These are phyloP conservation scores for Penicillium sp. DNA, from an alignment of 2,329 filamentous ascomycete genomes.

Conservation along the genomic window DNA sequence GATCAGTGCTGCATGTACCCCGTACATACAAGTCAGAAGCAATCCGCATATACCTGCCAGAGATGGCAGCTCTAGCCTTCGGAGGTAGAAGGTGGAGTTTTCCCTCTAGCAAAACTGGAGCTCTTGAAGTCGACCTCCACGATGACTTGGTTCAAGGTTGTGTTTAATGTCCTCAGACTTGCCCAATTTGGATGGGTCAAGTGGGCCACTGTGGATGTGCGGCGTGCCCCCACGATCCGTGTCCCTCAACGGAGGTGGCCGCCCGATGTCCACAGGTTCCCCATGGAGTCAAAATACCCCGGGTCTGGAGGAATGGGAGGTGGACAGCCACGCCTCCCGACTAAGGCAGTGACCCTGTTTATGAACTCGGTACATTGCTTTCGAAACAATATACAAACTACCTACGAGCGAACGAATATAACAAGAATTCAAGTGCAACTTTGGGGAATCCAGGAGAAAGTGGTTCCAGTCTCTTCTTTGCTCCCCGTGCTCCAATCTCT, in stretches of 20 bases:
- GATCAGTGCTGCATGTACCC: background rate
- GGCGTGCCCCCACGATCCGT: constrained; percentile 8
- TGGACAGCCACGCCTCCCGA: background rate
- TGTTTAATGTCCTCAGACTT: constrained; percentile 1
- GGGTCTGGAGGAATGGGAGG: constrained; percentile 5
- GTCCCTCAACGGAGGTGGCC: constrained; percentile 11
- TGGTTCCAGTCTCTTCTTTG: background rate
- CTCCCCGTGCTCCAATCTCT: background rate
- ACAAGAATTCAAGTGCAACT: background rate
- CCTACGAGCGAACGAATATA: too few species aligned
- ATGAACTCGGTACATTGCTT: background rate
- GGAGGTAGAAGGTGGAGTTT: constrained; percentile 11
- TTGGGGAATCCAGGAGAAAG: constrained; percentile 7
- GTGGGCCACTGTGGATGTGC: constrained; percentile 17
- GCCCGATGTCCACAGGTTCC: constrained; percentile 17
- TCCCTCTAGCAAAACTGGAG: background rate
- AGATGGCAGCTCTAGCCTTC: constrained; percentile 14
- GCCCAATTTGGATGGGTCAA: background rate
- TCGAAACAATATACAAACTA: too few species aligned
- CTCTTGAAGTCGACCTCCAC: background rate
- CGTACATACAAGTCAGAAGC: background rate
- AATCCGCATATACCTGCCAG: constrained; percentile 21
- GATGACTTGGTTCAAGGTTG: constrained; percentile 1
- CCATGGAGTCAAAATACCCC: constrained; percentile 14
- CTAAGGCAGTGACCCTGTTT: background rate